These are phyloP conservation scores for Arachnopeziza araneosa DNA, from an alignment of 2,329 filamentous ascomycete species.

Conservation along the genomic window DNA sequence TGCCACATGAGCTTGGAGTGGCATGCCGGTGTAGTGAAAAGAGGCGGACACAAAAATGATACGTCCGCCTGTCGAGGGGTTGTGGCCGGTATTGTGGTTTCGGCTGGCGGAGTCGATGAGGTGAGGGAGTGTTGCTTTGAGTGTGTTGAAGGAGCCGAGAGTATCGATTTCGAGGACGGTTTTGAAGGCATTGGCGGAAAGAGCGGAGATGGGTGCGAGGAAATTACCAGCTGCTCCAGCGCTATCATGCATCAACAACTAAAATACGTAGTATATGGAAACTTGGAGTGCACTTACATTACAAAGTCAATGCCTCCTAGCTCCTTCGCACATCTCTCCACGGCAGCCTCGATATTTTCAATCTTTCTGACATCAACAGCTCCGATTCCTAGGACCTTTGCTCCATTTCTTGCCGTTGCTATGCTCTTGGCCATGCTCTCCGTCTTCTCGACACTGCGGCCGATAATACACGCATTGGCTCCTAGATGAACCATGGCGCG, in stretches of 20 bases:
- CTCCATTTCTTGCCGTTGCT: constrained; percentile 67
- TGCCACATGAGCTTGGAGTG: constrained; percentile 82
- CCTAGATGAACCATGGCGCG: constrained; percentile 86
- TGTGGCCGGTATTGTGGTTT: constrained; percentile 51
- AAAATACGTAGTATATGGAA: neutral
- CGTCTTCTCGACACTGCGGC: constrained; percentile 84
- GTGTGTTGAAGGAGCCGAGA: constrained; percentile 86
- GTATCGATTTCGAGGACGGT: constrained; percentile 95
- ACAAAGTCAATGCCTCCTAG: constrained; percentile 87
- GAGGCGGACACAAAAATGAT: constrained; percentile 89
- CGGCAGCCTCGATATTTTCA: constrained; percentile 65
- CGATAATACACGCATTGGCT: constrained; percentile 89
- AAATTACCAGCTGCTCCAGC: constrained; percentile 97
- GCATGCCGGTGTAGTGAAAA: constrained; percentile 82
- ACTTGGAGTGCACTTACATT: constrained; percentile 55
- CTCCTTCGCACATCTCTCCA: constrained; percentile 73
- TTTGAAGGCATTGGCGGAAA: constrained; percentile 88
- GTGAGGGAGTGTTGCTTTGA: constrained; percentile 85
- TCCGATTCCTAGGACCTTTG: constrained; percentile 83
- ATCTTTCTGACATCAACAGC: constrained; percentile 72
- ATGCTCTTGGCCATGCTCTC: constrained; percentile 76
- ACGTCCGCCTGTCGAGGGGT: constrained; percentile 61
- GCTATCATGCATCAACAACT: constrained; percentile 37
- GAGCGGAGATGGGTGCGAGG: constrained; percentile 73
- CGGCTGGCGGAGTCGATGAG: constrained; percentile 68